Evolutionary conservation across 192 early-diverging fungal species (phyloP).

Genomic region (Coemansia sp.): DNA sequence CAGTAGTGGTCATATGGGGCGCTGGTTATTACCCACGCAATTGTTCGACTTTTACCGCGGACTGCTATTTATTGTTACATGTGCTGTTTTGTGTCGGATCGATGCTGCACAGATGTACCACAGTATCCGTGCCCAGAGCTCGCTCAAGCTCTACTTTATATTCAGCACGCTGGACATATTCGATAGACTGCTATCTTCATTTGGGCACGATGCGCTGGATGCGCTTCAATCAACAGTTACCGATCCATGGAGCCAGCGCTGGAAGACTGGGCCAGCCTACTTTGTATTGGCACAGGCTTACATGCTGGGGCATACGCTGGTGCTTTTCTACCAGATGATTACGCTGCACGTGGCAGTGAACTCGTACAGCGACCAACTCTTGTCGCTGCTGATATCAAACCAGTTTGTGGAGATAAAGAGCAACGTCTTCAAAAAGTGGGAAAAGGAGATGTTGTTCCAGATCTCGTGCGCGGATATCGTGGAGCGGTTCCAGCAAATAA

Average conservation of each 20-base stretch:
- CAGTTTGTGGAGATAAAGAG: slow-evolving; percentile 99
- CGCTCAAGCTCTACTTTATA: slow-evolving; percentile 97
- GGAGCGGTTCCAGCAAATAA: slow-evolving; percentile 89
- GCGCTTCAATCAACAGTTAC: slow-evolving; percentile 80
- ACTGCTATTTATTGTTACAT: slow-evolving; percentile 72
- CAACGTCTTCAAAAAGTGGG: slow-evolving; percentile 96
- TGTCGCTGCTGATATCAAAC: slow-evolving; percentile 92
- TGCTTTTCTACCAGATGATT: slow-evolving; percentile 94
- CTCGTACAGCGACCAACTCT: slow-evolving; percentile 89
- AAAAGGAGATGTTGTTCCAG: slow-evolving; percentile 96
- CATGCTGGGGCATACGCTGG: slow-evolving; percentile 86
- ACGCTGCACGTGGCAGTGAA: slow-evolving; percentile 97
- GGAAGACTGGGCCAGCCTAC: slow-evolving; percentile 47
- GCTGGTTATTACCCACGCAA: slow-evolving; percentile 75
- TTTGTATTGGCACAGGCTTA: slow-evolving; percentile 81
- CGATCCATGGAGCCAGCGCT: slow-evolving; percentile 42
- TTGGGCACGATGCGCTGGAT: slow-evolving; percentile 94
- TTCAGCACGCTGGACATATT: slow-evolving; percentile 95
- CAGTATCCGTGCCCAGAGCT: slow-evolving; percentile 91
- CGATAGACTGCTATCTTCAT: slow-evolving; percentile 90
- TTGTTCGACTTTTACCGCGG: slow-evolving; percentile 92
- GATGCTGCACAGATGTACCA: slow-evolving; percentile 94
- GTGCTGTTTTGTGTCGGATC: slow-evolving; percentile 72
- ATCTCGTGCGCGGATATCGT: slow-evolving; percentile 93
- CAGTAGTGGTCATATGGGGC: slow-evolving; percentile 23